Base-by-base conservation (phyloP, 1,139 yeast species). In the Pneumocystis jirovecii region DNA sequence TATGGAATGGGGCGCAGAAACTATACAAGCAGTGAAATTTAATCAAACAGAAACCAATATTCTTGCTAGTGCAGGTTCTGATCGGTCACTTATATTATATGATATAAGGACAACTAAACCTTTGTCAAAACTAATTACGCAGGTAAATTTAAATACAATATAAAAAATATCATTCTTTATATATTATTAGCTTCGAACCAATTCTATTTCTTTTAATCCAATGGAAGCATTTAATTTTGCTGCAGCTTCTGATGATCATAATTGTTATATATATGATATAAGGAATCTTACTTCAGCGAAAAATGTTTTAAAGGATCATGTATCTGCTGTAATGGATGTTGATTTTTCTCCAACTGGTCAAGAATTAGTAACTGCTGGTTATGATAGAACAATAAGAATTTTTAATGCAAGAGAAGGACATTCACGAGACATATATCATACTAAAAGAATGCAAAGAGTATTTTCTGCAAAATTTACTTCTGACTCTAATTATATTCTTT, bases 311-410 rank as follows among this genome's bases (percentile, higher is more conserved):
- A 91, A 93, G 76, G 98, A 91, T 75, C 99, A 95, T 74, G 97
- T 93, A 60, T 88, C 96, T 57, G 97, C 97, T 0, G 95, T 95
- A 7, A 83, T 91, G 85, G 96, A 89, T 73, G 84, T 93, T 60
- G 98, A 95, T 75, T 93, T 89, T 73, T 84, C 96, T 15, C 98
- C 98, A 60, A 91, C 98, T 0, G 99, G 99, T 70, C 91, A 89
- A 74, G 97, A 93, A 75, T 77, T 95, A 59, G 97, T 91, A 10
- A 87, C 97, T 1, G 97, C 96, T 34, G 88, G 96, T 0, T 95
- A 93, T 74, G 99, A 95, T 76, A 87, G 90, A 73, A 89, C 97
- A 0, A 82, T 95, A 60, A 82, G 99, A 70, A 85, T 95, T 44
- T 95, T 78, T 77, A 83, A 84, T 65, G 78, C 85, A 1, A 79